Evolutionary conservation across 2,329 filamentous ascomycete genomes (phyloP), one percentile per base, ranked within the genome.

Genomic region (Curvularia sp.): DNA sequence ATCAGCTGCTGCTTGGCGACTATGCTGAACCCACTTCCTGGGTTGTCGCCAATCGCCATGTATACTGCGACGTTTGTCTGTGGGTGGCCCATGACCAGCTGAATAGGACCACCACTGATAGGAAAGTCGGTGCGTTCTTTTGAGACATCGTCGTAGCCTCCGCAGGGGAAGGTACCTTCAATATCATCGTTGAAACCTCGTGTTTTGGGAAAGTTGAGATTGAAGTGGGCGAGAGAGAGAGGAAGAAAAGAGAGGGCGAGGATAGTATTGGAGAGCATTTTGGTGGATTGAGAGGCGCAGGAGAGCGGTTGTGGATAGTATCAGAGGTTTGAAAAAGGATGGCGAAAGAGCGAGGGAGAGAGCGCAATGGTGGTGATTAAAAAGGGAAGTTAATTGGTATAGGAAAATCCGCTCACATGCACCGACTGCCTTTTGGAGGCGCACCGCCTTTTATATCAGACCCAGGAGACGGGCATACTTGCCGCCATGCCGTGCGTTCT

Each of bases 1-100:
- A 87, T 77, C 80, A 86, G 78, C 81, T 85, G 77, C 3, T 85
- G 85, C 1, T 86, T 84, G 28, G 92, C 81, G 33, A 87, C 85
- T 75, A 89, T 83, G 81, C 89, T 92, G 83, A 88, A 93, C 75
- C 86, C 86, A 68, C 81, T 82, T 46, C 80, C 80, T 1, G 82
- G 81, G 54, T 85, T 75, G 52, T 79, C 78, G 38, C 84, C 84
- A 15, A 87, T 71, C 28, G 81, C 82, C 49, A 87, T 70, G 35
- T 85, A 81, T 35, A 86, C 78, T 57, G 83, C 80, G n/a, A 86
- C 66, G 46, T 82, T 82, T 30, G 82, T 79, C 61, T 81, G 79
- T 12, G 80, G 77, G 68, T 87, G 84, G 57, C 82, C 81, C 71
- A 86, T 78, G 35, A 81, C 77, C 55, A 86, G 64, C 55, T 82